Base-by-base conservation (phyloP, 768 basidiomycete genomes). In the Cyclocybe cylindracea region DNA sequence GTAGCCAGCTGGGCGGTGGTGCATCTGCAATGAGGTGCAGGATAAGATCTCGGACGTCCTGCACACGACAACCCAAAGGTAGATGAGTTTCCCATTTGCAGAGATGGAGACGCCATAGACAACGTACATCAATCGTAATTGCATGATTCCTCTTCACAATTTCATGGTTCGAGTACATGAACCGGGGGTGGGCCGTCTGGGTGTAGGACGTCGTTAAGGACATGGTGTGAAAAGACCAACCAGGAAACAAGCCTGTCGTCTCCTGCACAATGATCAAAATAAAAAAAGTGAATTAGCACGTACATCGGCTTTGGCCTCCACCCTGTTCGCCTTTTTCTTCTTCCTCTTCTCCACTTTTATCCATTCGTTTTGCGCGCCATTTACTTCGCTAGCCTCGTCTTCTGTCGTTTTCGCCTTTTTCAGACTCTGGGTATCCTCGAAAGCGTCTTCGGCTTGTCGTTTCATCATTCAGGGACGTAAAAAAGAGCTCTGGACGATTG, bases 11-110 rank as follows among this genome's bases (percentile, higher is more conserved):
- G 0, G 89, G 87, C 1, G 89, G 86, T n/a, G 88, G 85, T 13
- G 83, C 85, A 61, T 95, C 92, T 0, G 89, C 88, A 19, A 87
- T 70, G 41, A 96, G 73, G 58, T 97, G 90, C 2, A 98, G 71
- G 8, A 88, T 78, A 14, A 98, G 76, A 61, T 98, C 94, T 34
- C 96, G 81, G 16, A 98, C 75, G 62, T 97, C 94, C 94, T 97
- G 45, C 16, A 39, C 24, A 24, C 24, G 24, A 24, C 24, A 24
- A 24, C 24, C 24, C 24, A 24, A 24, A 24, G 24, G 24, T 24
- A 24, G 24, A 24, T 24, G 24, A 24, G 24, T 24, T 24, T 24
- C 24, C 24, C 24, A 24, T 24, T 5, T 24, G 5, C 24, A 24
- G 24, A 24, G 24, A 24, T 24, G 2, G 24, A 5, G 24, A 24